Percentiles rank a stretch among this genome's conserved stretches.
phyloP scores from a whole-genome alignment of 768 basidiomycete species.

The Paxillus involutus region DNA sequence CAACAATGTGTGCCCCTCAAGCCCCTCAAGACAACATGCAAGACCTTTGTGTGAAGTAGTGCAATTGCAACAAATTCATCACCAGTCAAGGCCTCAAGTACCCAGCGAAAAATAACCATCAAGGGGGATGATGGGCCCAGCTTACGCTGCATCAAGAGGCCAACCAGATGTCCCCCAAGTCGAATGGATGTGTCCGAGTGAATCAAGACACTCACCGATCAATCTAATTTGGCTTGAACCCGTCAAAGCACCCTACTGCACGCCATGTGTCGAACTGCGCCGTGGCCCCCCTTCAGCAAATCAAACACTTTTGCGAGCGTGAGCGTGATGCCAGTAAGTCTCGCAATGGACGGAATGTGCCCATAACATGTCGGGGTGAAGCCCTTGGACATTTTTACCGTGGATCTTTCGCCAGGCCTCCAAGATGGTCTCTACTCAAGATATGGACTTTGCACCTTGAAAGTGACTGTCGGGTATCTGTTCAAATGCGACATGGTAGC shows the following conservation, averaged over 20 bases:
- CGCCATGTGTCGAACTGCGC: neutral
- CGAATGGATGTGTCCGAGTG: slow-evolving; percentile 26
- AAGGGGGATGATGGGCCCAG: neutral
- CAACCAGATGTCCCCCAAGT: slow-evolving; percentile 19
- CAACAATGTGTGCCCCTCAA: slow-evolving; percentile 28
- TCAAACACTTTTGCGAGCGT: slow-evolving; percentile 8
- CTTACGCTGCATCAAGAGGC: slow-evolving; percentile 3
- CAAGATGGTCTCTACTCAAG: slow-evolving; percentile 4
- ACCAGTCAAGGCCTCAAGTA: slow-evolving; percentile 4
- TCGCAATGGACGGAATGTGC: slow-evolving; percentile 17
- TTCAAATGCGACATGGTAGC: neutral
- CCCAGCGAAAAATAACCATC: slow-evolving; percentile 1
- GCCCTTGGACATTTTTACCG: slow-evolving; percentile 28
- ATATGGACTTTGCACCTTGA: slow-evolving; percentile 3
- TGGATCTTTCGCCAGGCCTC: slow-evolving; percentile 10
- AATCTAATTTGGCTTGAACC: slow-evolving; percentile 13
- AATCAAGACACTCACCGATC: slow-evolving; percentile 31
- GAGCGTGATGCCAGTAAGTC: slow-evolving; percentile 22
- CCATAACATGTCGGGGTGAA: slow-evolving; percentile 22
- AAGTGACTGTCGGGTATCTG: neutral
- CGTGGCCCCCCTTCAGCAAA: slow-evolving; percentile 6
- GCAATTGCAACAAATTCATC: slow-evolving; percentile 17
- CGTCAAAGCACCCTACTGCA: neutral
- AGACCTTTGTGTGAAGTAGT: slow-evolving; percentile 29
- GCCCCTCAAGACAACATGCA: slow-evolving; percentile 17